Evolutionary conservation across 1,284 basidiomycete species (phyloP), one percentile per base, ranked within the genome.

Genomic region (Tausonia pullulans): DNA sequence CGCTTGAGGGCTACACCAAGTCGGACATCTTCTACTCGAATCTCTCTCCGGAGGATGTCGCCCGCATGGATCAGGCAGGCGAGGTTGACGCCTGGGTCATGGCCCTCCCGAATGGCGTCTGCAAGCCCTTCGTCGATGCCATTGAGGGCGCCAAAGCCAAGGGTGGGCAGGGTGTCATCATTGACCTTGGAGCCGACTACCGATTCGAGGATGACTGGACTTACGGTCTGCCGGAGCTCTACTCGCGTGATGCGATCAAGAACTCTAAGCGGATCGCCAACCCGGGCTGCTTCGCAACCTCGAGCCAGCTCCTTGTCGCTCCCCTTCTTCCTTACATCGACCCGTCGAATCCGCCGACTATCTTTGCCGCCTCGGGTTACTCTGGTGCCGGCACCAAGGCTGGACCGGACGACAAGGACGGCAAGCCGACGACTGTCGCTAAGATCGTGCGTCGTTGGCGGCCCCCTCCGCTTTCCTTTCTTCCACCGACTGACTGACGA

Each of bases 201-300:
- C 81, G 95, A 67, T 98, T 98, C 75, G 91, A 97, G 80, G 80
- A 85, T 58, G 86, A 83, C 60, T 99, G 95, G 95, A 90, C 88
- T 68, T 99, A 99, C 74, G 95, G 95, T 71, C 85, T 99, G 78
- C 95, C 96, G 97, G 95, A 98, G 75, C 79, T 98, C 53, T 98
- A 98, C 76, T 85, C 84, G 45, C 89, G 95, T 64, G 78, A 81
- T 49, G 75, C 77, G 4, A 81, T 96, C 69, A 84, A 84, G 58
- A 70, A 76, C 0, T 82, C 95, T 10, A 90, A 85, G 73, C 81
- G 93, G 59, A 91, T 98, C 68, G 90, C 95, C 57, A 98, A 98
- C 78, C 95, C 95, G 0, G 95, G 95, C 46, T 98, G 95, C 75
- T 98, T 95, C 75, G 89, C 95, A 4, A 98, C 95, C 54, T 92